These are phyloP conservation scores for Zygotorulaspora danielsina DNA, from an alignment of 805 yeast species.

Conservation along the genomic window DNA sequence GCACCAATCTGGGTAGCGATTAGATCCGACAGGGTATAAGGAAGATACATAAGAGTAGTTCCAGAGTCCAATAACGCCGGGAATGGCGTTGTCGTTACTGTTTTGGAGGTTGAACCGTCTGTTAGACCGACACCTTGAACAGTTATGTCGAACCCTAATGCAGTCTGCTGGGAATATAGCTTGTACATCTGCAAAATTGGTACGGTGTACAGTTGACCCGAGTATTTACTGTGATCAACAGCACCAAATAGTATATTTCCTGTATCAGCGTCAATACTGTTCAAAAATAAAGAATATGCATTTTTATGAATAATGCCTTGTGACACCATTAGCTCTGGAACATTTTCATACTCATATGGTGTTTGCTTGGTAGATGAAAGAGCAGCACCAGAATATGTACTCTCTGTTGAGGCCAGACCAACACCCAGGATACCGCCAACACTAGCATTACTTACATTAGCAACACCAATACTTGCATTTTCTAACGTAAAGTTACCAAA, in stretches of 20 bases:
- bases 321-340: constrained; percentile 57
- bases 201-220: constrained; percentile 46
- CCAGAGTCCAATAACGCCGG: constrained; percentile 46
- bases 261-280: constrained; percentile 37
- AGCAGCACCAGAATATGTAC: constrained; percentile 43
- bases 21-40: constrained; percentile 34
- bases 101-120: constrained; percentile 26
- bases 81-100: constrained; percentile 27
- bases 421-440: constrained; percentile 71
- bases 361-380: constrained; percentile 11
- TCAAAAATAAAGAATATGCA: constrained; percentile 61
- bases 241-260: constrained; percentile 73
- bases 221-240: constrained; percentile 58
- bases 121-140: constrained; percentile 33
- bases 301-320: constrained; percentile 53
- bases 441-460: constrained; percentile 56
- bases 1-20: constrained; percentile 44
- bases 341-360: constrained; percentile 52
- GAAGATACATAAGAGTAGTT: constrained; percentile 44
- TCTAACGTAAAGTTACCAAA: constrained; percentile 49
- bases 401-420: constrained; percentile 66
- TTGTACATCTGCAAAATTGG: constrained; percentile 41
- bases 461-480: constrained; percentile 68
- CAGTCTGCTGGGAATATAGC: constrained; percentile 16
- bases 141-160: constrained; percentile 35